These are phyloP conservation scores for Lasiodiplodia hormozganensis DNA, from an alignment of 2,329 filamentous ascomycete species.

Conservation along the genomic window DNA sequence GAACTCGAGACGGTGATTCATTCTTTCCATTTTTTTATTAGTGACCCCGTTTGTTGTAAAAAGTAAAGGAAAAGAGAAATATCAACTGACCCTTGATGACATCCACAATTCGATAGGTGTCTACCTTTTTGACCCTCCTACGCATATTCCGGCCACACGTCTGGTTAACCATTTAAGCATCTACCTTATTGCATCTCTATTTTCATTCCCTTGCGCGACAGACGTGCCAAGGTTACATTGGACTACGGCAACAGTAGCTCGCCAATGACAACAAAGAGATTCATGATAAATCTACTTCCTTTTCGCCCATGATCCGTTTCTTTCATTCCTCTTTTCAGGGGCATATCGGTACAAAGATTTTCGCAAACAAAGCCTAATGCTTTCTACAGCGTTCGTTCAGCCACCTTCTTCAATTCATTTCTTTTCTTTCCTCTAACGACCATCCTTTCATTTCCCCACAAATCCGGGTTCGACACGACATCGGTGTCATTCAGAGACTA, in stretches of 20 bases:
- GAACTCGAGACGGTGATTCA: background rate
- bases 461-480: background rate
- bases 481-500: background rate
- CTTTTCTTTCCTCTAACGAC: background rate
- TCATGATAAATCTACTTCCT: background rate
- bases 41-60: background rate
- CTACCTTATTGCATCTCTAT: background rate
- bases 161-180: too few species aligned
- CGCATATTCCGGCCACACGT: background rate
- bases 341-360: background rate
- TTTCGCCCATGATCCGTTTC: background rate
- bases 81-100: background rate
- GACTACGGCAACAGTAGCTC: background rate
- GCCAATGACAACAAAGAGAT: background rate
- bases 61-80: background rate
- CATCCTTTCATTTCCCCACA: background rate
- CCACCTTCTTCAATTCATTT: background rate
- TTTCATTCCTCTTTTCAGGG: background rate
- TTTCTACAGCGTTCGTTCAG: background rate
- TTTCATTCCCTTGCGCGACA: background rate
- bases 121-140: too few species aligned
- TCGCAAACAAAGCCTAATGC: background rate
- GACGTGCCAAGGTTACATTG: background rate
- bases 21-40: background rate
- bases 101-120: background rate